Conservation (phyloP, 2,329 filamentous ascomycete genomes). For the Fusarium albidum region DNA sequence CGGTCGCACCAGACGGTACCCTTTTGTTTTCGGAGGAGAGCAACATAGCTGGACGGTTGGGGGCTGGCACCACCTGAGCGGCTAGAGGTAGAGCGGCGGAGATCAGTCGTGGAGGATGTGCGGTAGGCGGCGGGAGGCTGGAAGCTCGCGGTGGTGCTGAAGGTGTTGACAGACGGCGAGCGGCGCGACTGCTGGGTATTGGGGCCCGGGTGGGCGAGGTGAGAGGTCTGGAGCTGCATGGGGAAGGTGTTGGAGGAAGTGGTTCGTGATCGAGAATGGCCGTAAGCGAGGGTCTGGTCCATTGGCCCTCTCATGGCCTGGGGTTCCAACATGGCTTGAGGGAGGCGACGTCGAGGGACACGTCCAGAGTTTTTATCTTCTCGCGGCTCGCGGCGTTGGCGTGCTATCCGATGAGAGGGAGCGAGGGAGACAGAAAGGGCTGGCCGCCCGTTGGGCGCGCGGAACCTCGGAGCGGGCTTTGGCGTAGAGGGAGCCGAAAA, state of each 20-base stretch:
- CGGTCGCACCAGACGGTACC: constrained; percentile 98
- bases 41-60: constrained; percentile 83
- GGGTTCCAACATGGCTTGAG: constrained; percentile 43
- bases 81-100: constrained; percentile 82
- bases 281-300: constrained; percentile 52
- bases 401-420: constrained; percentile 35
- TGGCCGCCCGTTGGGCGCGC: constrained; percentile 34
- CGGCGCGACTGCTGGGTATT: constrained; percentile 56
- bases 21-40: constrained; percentile 95
- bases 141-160: constrained; percentile 75
- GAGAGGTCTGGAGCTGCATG: constrained; percentile 42
- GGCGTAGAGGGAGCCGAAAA: constrained; percentile 38
- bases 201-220: constrained; percentile 43
- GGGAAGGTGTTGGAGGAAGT: constrained; percentile 64
- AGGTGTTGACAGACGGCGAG: constrained; percentile 72
- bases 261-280: constrained; percentile 64
- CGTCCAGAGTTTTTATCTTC: constrained; percentile 34
- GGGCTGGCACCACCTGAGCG: constrained; percentile 68
- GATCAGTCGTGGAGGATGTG: constrained; percentile 63
- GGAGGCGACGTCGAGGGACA: constrained; percentile 23
- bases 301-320: constrained; percentile 44
- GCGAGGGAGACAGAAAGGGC: constrained; percentile 25
- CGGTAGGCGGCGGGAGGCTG: constrained; percentile 66
- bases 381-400: constrained; percentile 36
- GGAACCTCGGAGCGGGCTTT: constrained; percentile 18